phyloP scores from a whole-genome alignment of 306 rosid genomes.

The cucumber (Cucumis sativus) region Cucumber_9930_V3 NC_026657.2:4606001-4606500 shows the following conservation, averaged over 20 bases:
- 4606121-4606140: slow-evolving; percentile 77
- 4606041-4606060: slow-evolving; percentile 89
- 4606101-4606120: slow-evolving; percentile 64
- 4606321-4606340: slow-evolving; percentile 98
- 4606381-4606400: slow-evolving; percentile 71
- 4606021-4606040: slow-evolving; percentile 17
- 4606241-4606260: slow-evolving; percentile 81
- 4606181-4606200: slow-evolving; percentile 40
- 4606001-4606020: slow-evolving; percentile 4
- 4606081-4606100: slow-evolving; percentile 86
- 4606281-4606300: slow-evolving; percentile 55
- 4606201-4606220: slow-evolving; percentile 25
- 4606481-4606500: slow-evolving; percentile 74
- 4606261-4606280: slow-evolving; percentile 57
- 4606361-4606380: slow-evolving; percentile 79
- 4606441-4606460: slow-evolving; percentile 34
- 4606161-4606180: slow-evolving; percentile 68
- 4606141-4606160: slow-evolving; percentile 48
- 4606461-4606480: slow-evolving; percentile 62
- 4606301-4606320: slow-evolving; percentile 48
- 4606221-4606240: slow-evolving; percentile 26
- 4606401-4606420: slow-evolving; percentile 65
- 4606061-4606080: slow-evolving; percentile 85
- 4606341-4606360: slow-evolving; percentile 81
- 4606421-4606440: slow-evolving; percentile 29